Evolutionary conservation across 2,329 filamentous ascomycete genomes (phyloP).

Genomic region (Pyricularia sp.): DNA sequence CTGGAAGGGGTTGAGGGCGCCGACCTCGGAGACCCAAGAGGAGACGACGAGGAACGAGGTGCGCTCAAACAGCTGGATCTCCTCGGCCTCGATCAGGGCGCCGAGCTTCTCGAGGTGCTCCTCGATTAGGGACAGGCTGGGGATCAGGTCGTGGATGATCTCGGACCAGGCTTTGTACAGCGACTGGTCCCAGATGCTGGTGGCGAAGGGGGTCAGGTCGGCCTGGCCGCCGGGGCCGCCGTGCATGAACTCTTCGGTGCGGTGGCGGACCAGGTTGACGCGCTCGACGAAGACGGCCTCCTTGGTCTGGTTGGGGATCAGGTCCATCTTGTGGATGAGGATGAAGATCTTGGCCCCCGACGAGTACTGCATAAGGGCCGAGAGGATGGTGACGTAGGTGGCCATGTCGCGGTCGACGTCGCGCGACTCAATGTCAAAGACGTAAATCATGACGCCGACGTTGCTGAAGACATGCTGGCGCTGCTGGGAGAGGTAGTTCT

Average conservation of each 20-base stretch:
- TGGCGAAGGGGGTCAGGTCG: conserved; percentile 80
- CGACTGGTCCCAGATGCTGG: conserved; percentile 97
- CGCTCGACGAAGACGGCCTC: conserved; percentile 79
- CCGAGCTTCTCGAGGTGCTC: conserved; percentile 75
- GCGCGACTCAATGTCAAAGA: conserved; percentile 95
- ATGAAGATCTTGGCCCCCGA: conserved; percentile 78
- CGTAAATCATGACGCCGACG: conserved; percentile 95
- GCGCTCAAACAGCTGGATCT: conserved; percentile 89
- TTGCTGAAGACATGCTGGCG: conserved; percentile 94
- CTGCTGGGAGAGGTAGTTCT: conserved; percentile 94
- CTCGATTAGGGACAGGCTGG: conserved; percentile 83
- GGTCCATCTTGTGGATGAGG: conserved; percentile 97
- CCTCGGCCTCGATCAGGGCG: conserved; percentile 80
- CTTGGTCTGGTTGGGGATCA: conserved; percentile 73
- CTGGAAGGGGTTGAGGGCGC: conserved; percentile 73
- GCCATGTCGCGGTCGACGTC: conserved; percentile 90
- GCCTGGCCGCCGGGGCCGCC: conserved; percentile 30
- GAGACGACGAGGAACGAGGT: conserved; percentile 97
- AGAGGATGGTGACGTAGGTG: conserved; percentile 85
- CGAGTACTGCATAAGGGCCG: conserved; percentile 80
- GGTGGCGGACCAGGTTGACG: conserved; percentile 64
- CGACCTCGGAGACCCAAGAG: conserved; percentile 69
- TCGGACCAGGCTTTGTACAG: conserved; percentile 97
- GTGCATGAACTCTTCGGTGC: conserved; percentile 49
- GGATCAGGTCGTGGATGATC: conserved; percentile 97